Conservation (phyloP, 257 asterid genomes). For the Buddleja alternifolia region DNA sequence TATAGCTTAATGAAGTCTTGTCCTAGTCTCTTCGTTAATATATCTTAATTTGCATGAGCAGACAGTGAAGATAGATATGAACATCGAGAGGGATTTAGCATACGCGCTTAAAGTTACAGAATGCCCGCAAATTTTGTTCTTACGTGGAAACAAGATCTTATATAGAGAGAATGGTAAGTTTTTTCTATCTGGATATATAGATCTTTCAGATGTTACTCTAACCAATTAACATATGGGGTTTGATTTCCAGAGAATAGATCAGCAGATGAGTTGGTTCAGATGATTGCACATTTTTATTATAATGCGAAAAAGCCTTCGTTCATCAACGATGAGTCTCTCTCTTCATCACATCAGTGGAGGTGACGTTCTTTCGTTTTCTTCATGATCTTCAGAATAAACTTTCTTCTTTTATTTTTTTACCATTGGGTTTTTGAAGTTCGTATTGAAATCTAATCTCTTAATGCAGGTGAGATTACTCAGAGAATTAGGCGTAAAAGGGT, state of each 20-base stretch:
- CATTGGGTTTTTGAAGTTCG: too few species aligned
- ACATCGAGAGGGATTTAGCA: conserved; percentile 91
- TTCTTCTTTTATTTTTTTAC: too few species aligned
- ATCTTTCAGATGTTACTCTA: neutral
- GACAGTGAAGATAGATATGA: conserved; percentile 89
- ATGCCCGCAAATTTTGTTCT: conserved; percentile 83
- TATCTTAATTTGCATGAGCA: conserved; percentile 33
- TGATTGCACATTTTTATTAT: conserved; percentile 88
- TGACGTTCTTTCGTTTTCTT: too few species aligned
- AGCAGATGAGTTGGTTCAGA: conserved; percentile 85
- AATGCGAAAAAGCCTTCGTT: conserved; percentile 82
- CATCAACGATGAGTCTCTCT: conserved; percentile 45
- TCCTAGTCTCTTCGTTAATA: neutral
- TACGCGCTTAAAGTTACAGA: conserved; percentile 93
- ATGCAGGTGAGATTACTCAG: too few species aligned
- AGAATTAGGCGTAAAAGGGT: too few species aligned
- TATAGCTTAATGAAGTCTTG: too few species aligned
- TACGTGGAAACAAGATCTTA: conserved; percentile 76
- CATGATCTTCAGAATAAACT: conserved; percentile 2
- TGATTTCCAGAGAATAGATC: conserved; percentile 63
- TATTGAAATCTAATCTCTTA: too few species aligned
- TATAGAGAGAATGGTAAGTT: conserved; percentile 78
- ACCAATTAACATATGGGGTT: conserved; percentile 3
- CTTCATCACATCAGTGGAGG: conserved; percentile 36
- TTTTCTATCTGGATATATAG: neutral